These are phyloP conservation scores for Bidens hawaiensis DNA, from an alignment of 140 eudicot genomes.

Conservation along the genomic window DNA sequence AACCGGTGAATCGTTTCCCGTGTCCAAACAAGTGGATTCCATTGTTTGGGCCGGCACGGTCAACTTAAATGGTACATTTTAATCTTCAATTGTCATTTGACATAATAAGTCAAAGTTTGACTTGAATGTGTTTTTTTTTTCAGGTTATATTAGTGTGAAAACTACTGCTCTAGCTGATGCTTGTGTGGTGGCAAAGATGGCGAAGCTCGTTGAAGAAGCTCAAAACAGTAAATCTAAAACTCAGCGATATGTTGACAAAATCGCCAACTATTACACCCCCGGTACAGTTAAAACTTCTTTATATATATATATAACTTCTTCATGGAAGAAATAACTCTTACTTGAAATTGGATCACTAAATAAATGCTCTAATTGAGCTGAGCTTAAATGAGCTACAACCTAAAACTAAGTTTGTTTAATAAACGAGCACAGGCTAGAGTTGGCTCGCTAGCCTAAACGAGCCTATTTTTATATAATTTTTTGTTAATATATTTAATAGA, in stretches of 20 bases:
- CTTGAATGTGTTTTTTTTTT: constrained; percentile 1
- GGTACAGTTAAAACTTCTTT: constrained; percentile 21
- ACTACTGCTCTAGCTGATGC: constrained; percentile 81
- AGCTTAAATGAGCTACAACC: too few species aligned
- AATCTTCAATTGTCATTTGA: not conserved
- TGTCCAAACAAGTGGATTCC: constrained; percentile 56
- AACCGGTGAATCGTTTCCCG: constrained; percentile 81
- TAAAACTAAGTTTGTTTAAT: too few species aligned
- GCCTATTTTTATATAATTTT: too few species aligned
- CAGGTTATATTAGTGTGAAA: constrained; percentile 68
- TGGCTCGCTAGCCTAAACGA: too few species aligned
- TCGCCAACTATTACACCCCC: constrained; percentile 80
- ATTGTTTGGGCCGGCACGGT: constrained; percentile 76
- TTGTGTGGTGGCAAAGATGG: constrained; percentile 89
- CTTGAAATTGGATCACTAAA: too few species aligned
- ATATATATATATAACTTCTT: not conserved
- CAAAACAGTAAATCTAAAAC: constrained; percentile 71
- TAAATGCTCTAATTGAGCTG: too few species aligned
- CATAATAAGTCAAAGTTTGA: not conserved
- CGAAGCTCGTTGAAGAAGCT: constrained; percentile 92
- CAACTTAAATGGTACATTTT: constrained; percentile 52
- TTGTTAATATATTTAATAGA: too few species aligned
- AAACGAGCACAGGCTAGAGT: too few species aligned
- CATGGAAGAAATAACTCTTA: too few species aligned
- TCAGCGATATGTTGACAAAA: constrained; percentile 64